Evolutionary conservation across 495 filamentous ascomycete genomes (phyloP).

Genomic region (Pyrenula aspistea): DNA sequence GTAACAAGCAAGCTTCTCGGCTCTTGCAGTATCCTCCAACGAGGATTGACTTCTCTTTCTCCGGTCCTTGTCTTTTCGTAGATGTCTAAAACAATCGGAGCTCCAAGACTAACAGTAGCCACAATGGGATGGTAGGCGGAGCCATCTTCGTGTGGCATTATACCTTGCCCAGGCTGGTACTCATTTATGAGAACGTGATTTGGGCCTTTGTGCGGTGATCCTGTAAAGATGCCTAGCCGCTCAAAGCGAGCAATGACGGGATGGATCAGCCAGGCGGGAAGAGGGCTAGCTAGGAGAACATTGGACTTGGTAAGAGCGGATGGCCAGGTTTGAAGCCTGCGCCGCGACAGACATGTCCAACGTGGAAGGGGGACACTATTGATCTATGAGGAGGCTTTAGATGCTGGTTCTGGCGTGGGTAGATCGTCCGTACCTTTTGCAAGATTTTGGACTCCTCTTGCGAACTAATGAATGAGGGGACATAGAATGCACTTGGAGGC

Average conservation of each 20-base stretch:
- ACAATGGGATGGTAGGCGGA: conserved; percentile 76
- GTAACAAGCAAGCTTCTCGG: conserved; percentile 72
- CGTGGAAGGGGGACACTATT: conserved; percentile 52
- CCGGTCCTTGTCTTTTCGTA: conserved; percentile 46
- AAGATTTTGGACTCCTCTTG: conserved; percentile 64
- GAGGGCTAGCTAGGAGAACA: conserved; percentile 58
- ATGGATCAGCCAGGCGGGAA: conserved; percentile 64
- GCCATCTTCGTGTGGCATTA: conserved; percentile 95
- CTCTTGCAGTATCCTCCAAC: conserved; percentile 71
- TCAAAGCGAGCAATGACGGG: conserved; percentile 62
- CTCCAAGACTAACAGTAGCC: conserved; percentile 78
- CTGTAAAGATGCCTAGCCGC: conserved; percentile 46
- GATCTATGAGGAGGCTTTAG: conserved; percentile 18
- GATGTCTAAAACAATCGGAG: conserved; percentile 65
- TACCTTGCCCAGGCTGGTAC: conserved; percentile 77
- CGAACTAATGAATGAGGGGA: conserved; percentile 70
- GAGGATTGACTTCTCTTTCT: conserved; percentile 1
- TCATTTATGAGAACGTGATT: conserved; percentile 95
- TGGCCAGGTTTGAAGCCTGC: conserved; percentile 84
- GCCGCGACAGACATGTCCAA: conserved; percentile 77
- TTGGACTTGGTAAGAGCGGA: conserved; percentile 61
- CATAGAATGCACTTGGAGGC: conserved; percentile 67
- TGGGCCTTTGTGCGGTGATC: conserved; percentile 60
- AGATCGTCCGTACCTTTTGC: conserved; percentile 42
- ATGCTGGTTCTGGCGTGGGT: background rate